Percentiles rank a stretch among this genome's conserved stretches.
These are phyloP conservation scores for Ophiostoma sp. DNA, from an alignment of 2,329 filamentous ascomycete species.

Conservation along the genomic window DNA sequence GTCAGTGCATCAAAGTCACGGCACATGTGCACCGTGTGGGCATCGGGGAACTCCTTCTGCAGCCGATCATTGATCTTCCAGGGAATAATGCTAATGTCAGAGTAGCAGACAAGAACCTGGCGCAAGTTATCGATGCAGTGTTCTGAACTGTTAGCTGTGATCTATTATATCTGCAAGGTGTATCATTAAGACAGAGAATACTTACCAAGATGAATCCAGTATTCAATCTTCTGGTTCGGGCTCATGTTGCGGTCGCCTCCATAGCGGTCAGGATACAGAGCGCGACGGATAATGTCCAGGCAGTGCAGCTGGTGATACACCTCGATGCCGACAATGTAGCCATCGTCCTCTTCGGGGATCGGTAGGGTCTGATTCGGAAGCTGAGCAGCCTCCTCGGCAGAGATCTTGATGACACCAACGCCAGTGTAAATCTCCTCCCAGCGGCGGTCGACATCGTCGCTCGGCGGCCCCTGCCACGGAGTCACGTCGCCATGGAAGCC, in stretches of 20 bases:
- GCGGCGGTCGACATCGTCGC: conserved; percentile 2
- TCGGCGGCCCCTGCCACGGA: conserved; percentile 12
- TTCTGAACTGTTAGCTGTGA: not conserved
- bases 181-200: not conserved
- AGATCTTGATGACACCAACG: not conserved
- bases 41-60: conserved; percentile 3
- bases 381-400: not conserved
- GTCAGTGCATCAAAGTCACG: conserved; percentile 16
- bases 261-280: conserved; percentile 14
- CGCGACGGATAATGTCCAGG: conserved; percentile 12
- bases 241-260: conserved; percentile 11
- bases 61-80: conserved; percentile 12
- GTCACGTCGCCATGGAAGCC: conserved; percentile 15
- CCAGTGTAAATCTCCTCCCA: conserved; percentile 6
- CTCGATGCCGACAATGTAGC: conserved; percentile 8
- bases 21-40: conserved; percentile 15
- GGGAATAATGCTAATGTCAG: conserved; percentile 13
- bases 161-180: not conserved
- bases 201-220: conserved; percentile 12
- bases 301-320: conserved; percentile 16
- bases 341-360: not conserved
- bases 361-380: not conserved
- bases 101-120: conserved; percentile 11
- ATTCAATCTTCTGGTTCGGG: conserved; percentile 5
- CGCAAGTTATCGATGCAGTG: conserved; percentile 16